These are phyloP conservation scores for Aspergillus sparsus DNA, from an alignment of 495 filamentous ascomycete species.

Conservation along the genomic window DNA sequence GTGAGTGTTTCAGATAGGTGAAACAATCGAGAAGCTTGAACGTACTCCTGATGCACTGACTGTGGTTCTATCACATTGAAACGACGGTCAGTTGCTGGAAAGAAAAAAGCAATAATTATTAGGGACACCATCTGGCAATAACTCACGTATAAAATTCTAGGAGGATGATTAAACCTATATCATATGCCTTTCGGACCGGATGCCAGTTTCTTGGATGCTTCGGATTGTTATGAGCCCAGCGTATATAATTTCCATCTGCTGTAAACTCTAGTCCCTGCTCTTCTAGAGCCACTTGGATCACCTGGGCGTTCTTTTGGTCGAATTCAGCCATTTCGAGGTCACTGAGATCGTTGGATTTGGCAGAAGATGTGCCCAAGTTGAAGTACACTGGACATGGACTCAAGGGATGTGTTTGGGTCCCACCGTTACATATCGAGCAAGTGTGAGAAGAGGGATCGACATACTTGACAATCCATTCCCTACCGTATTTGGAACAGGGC, in stretches of 20 bases:
- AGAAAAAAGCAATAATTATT: too few species aligned
- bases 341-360: not conserved
- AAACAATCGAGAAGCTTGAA: not conserved
- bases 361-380: constrained; percentile 6
- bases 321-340: constrained; percentile 14
- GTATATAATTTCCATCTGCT: constrained; percentile 20
- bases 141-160: constrained; percentile 32
- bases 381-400: constrained; percentile 13
- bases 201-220: constrained; percentile 33
- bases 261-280: constrained; percentile 23
- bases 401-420: constrained; percentile 15
- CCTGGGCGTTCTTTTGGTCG: constrained; percentile 16
- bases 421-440: constrained; percentile 16
- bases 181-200: constrained; percentile 23
- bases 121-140: not conserved
- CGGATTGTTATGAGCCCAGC: constrained; percentile 22
- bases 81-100: not conserved
- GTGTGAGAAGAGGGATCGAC: constrained; percentile 8
- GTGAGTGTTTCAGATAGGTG: constrained; percentile 2
- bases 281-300: constrained; percentile 4
- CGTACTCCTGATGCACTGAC: constrained; percentile 34
- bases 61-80: constrained; percentile 24
- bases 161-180: constrained; percentile 26
- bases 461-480: constrained; percentile 16
- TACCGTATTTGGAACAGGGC: constrained; percentile 2